phyloP scores from a whole-genome alignment of 2,329 filamentous ascomycete species.

The Tolypocladium cylindrosporum region DNA sequence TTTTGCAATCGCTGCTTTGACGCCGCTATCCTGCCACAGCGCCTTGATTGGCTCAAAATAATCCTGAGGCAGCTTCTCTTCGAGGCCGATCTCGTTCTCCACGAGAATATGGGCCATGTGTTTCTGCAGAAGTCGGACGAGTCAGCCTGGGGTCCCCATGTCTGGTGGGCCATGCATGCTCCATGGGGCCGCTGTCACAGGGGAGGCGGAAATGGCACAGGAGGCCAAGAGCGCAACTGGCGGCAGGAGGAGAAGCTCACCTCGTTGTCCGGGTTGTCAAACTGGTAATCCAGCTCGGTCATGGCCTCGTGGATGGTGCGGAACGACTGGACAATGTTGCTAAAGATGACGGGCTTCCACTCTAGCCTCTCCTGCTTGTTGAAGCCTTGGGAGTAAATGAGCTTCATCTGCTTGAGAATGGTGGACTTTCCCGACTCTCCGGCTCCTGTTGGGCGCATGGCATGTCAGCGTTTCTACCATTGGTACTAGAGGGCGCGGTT shows the following conservation, averaged over 20 bases:
- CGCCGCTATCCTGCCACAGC: slow-evolving; percentile 75
- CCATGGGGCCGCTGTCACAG: neutral
- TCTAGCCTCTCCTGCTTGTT: slow-evolving; percentile 81
- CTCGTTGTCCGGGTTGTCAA: slow-evolving; percentile 70
- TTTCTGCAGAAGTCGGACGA: slow-evolving; percentile 41
- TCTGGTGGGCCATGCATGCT: slow-evolving; percentile 5
- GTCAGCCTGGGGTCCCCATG: slow-evolving; percentile 25
- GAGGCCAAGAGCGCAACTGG: neutral
- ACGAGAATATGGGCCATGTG: slow-evolving; percentile 67
- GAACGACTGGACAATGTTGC: slow-evolving; percentile 87
- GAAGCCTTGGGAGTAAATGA: slow-evolving; percentile 92
- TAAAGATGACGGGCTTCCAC: slow-evolving; percentile 92
- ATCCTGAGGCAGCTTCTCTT: slow-evolving; percentile 69
- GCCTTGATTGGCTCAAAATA: slow-evolving; percentile 73
- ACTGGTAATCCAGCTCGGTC: slow-evolving; percentile 71
- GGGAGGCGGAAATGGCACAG: neutral
- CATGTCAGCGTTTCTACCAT: neutral
- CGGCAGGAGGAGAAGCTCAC: slow-evolving; percentile 35
- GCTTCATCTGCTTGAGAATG: slow-evolving; percentile 52
- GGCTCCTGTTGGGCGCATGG: neutral
- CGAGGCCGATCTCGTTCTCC: slow-evolving; percentile 72
- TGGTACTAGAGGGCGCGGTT: neutral
- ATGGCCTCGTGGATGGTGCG: slow-evolving; percentile 86
- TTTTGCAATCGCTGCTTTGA: slow-evolving; percentile 79
- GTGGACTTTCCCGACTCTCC: slow-evolving; percentile 8